Evolutionary conservation across 148 eudicot genomes (phyloP).

Genomic region (Rhododendron griersonianum): DNA sequence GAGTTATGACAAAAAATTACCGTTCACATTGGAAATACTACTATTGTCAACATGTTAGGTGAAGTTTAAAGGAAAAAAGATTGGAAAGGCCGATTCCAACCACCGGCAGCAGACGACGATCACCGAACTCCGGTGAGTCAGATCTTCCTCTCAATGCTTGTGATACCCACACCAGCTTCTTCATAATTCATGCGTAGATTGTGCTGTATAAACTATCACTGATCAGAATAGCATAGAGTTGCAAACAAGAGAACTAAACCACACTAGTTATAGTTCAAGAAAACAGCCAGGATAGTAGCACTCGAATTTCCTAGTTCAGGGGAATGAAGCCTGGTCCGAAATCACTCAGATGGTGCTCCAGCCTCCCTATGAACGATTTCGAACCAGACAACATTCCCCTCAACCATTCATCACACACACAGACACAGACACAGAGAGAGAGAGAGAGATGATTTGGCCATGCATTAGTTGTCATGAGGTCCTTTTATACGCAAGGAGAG

Average conservation of each 20-base stretch:
- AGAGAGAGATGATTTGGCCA: slow-evolving; percentile 11
- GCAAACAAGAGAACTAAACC: neutral
- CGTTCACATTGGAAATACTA: neutral
- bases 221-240: neutral
- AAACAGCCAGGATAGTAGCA: neutral
- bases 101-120: neutral
- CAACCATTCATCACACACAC: slow-evolving; percentile 28
- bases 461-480: slow-evolving; percentile 22
- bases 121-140: neutral
- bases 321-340: slow-evolving; percentile 92
- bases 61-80: neutral
- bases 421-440: neutral
- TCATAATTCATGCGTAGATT: neutral
- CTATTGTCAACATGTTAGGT: slow-evolving; percentile 9
- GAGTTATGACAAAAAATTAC: neutral
- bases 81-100: neutral
- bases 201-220: neutral
- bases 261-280: neutral
- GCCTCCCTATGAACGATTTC: slow-evolving; percentile 28
- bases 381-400: slow-evolving; percentile 76
- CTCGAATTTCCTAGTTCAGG: slow-evolving; percentile 29
- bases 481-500: slow-evolving; percentile 19
- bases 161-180: neutral
- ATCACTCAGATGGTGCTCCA: slow-evolving; percentile 25
- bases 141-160: neutral